These are phyloP conservation scores for Pseudocercospora macadamiae DNA, from an alignment of 2,329 filamentous ascomycete genomes.

Conservation along the genomic window DNA sequence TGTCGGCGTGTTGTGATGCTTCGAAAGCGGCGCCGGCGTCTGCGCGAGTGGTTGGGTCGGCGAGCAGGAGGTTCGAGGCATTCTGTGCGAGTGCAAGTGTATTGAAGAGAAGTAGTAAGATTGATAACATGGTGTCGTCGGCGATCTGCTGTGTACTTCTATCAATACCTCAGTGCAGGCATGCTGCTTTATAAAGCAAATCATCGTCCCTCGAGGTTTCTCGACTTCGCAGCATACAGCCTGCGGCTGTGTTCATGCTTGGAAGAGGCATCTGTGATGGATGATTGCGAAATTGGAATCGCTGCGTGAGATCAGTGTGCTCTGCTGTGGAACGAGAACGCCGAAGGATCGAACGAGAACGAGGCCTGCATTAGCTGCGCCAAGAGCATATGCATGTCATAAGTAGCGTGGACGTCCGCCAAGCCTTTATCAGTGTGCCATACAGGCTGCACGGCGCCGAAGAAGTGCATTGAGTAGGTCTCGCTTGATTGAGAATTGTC, in stretches of 20 bases:
- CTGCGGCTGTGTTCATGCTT: background rate
- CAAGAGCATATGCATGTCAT: background rate
- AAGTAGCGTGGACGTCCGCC: background rate
- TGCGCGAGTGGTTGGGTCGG: background rate
- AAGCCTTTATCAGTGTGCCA: background rate
- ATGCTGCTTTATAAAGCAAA: background rate
- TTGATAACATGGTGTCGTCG: background rate
- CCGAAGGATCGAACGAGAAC: constrained; percentile 2
- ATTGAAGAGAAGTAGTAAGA: background rate
- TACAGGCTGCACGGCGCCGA: background rate
- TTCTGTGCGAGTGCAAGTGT: background rate
- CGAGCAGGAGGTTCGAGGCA: background rate
- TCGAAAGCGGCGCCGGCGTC: constrained; percentile 3
- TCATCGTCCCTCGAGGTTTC: background rate
- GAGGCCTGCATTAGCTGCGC: background rate
- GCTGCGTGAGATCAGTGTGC: background rate
- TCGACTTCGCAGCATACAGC: background rate
- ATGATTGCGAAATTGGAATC: background rate
- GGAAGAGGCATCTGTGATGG: background rate
- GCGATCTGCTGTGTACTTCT: background rate
- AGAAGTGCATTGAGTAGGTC: background rate
- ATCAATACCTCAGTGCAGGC: background rate
- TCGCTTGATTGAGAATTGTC: background rate
- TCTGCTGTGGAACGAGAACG: background rate
- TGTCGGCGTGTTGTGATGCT: constrained; percentile 7